Evolutionary conservation across 192 early-diverging fungal genomes (phyloP), one percentile per base, ranked within the genome.

Genomic region (Coemansia sp.): DNA sequence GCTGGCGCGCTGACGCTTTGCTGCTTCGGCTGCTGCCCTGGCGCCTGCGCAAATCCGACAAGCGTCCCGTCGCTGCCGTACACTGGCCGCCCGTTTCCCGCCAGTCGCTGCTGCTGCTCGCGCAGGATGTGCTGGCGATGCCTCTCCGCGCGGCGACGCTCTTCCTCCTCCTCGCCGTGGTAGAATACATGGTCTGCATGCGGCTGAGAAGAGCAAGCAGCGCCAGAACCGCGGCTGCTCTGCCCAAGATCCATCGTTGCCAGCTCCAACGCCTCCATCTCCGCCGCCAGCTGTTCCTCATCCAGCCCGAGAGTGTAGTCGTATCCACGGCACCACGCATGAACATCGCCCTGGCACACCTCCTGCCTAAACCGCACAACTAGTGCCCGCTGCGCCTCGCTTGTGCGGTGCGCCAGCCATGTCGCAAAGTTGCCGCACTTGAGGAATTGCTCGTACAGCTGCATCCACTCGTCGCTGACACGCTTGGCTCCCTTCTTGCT

Each of bases 391-490:
- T 93, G 91, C 0, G 92, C 88, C 36, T 92, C 88, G 38, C 81
- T 83, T 5, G 91, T 93, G 9, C 91, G 85, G 41, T 88, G 82
- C 13, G 90, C 91, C 25, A 99, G 85, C 96, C 96, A 99, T 2
- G 93, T 89, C 6, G 95, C 94, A 87, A 99, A 99, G 67, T 95
- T 97, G 50, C 93, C 90, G 50, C 93, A 95, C 74, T 91, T 91
- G 45, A 97, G 78, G 73, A 99, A 99, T 56, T 87, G 87, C 35
- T 76, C 67, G 78, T 99, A 99, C 56, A 99, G 87, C 65, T 75
- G 69, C 62, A 58, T 66, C 78, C 78, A 81, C 64, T 93, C 91
- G 46, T 87, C 82, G 52, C 89, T 76, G 35, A 91, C 72, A 50
- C 88, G 83, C 23, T 80, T 79, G 14, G 77, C 8, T 36, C 62